Evolutionary conservation across 2,329 filamentous ascomycete species (phyloP), one percentile per base, ranked within the genome.

Genomic region (Aspergillus pseudoviridinutans): DNA sequence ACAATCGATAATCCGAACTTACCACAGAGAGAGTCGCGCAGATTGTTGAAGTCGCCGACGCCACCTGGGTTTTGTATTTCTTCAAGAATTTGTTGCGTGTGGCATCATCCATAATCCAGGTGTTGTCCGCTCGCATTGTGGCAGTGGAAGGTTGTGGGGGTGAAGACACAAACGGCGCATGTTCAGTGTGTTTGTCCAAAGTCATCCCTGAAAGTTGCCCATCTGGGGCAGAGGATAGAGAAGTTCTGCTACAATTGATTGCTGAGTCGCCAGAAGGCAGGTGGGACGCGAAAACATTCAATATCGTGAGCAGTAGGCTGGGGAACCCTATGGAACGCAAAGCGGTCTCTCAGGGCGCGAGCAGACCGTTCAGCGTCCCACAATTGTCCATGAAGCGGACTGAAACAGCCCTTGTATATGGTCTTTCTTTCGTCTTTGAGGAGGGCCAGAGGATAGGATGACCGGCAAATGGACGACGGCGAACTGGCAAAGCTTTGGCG

Each of bases 271-370:
- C 49, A 41, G 20, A 49, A 32, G 55, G 25, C 41, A 32, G 12
- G 25, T 35, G 38, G 47, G 44, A 50, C 47, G 54, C 54, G 47
- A 47, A 35, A 54, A 60, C 50, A 47, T 38, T 46, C 24, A 51
- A 24, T 22, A 47, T 25, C 22, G 57, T 53, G 49, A 46, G 50
- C 56, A 58, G 61, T 68, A 74, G 74, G 74, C 73, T 75, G 74
- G 72, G 74, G 76, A 76, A 76, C 73, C 76, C 74, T 73, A 79
- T 79, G 77, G 77, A 79, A 80, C 76, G 78, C 78, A 78, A 78
- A 78, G 72, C 75, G 75, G 76, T 73, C 77, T 78, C 78, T 79
- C 78, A 76, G 59, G 65, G 59, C 67, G 66, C 69, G 77, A 79
- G 78, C 67, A 75, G 76, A 79, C 76, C 76, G 74, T 78, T 78